Evolutionary conservation across 2,329 filamentous ascomycete genomes (phyloP).

Genomic region (Arthrobotrys sinensis): DNA sequence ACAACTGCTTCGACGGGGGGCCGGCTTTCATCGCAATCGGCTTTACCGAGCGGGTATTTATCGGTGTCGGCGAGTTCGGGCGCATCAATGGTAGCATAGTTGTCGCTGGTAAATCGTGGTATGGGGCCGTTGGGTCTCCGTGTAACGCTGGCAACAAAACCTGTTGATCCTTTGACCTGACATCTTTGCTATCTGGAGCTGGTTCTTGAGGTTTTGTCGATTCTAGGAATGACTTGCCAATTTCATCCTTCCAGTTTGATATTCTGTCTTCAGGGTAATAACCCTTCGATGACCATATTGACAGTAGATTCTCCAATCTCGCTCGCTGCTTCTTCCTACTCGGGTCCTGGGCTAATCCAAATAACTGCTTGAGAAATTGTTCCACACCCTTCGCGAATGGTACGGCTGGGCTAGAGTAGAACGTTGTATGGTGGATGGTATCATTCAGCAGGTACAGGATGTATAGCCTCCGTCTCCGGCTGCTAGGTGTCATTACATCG

Average conservation of each 20-base stretch:
- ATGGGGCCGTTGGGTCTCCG: constrained; percentile 80
- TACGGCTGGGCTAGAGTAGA: constrained; percentile 70
- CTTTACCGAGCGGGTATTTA: constrained; percentile 79
- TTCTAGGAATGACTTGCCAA: constrained; percentile 67
- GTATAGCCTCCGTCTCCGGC: constrained; percentile 80
- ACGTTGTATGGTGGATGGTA: constrained; percentile 78
- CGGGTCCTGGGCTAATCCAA: constrained; percentile 73
- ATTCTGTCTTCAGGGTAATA: constrained; percentile 75
- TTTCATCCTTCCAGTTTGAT: constrained; percentile 74
- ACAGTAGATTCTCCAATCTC: constrained; percentile 77
- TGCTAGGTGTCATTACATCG: constrained; percentile 69
- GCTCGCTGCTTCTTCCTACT: constrained; percentile 76
- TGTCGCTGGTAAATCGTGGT: constrained; percentile 85
- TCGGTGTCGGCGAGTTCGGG: constrained; percentile 81
- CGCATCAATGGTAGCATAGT: constrained; percentile 85
- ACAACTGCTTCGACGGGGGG: constrained; percentile 77
- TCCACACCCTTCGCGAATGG: constrained; percentile 74
- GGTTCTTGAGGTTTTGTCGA: constrained; percentile 20
- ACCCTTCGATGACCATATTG: constrained; percentile 78
- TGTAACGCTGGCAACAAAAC: constrained; percentile 78
- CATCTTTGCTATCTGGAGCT: background rate
- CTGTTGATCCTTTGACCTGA: constrained; percentile 46
- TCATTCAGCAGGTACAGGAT: constrained; percentile 85
- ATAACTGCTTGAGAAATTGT: constrained; percentile 75
- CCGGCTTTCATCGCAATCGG: constrained; percentile 80